phyloP scores from a whole-genome alignment of 1,139 yeast species.

The Meyerozyma athensensis region DNA sequence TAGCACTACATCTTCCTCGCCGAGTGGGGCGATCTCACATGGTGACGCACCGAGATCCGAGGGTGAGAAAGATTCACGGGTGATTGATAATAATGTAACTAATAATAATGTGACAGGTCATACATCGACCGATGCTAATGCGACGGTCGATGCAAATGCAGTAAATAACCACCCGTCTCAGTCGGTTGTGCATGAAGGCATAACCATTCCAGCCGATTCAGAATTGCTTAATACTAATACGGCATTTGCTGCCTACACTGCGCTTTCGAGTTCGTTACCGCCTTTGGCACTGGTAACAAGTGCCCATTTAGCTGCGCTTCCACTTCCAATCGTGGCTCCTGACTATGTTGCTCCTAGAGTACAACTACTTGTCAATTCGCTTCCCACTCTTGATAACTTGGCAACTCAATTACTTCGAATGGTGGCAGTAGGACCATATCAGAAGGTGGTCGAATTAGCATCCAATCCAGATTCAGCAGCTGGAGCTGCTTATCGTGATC shows the following conservation, averaged over 20 bases:
- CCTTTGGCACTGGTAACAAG: constrained; percentile 38
- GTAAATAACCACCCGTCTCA: not conserved
- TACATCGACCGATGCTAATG: no score
- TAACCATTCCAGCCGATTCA: constrained; percentile 22
- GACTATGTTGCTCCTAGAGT: constrained; percentile 54
- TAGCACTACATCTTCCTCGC: no score
- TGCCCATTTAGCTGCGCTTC: constrained; percentile 56
- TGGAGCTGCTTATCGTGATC: constrained; percentile 68
- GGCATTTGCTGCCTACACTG: constrained; percentile 42
- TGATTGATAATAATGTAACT: no score
- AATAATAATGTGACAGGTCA: no score
- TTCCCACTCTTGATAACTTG: constrained; percentile 70
- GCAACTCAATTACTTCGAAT: constrained; percentile 69
- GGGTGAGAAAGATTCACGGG: no score
- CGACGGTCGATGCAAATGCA: no score
- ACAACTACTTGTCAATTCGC: constrained; percentile 57
- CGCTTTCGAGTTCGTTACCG: constrained; percentile 36
- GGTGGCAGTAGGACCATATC: constrained; percentile 67
- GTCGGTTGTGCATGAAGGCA: constrained; percentile 4
- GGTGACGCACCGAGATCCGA: no score
- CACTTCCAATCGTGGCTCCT: constrained; percentile 53
- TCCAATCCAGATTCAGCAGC: constrained; percentile 69
- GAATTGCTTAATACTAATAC: constrained; percentile 36
- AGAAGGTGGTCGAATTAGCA: constrained; percentile 66
- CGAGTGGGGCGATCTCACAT: no score